Evolutionary conservation across 306 rosid genomes (phyloP).

Genomic region (Senna siamea): DNA sequence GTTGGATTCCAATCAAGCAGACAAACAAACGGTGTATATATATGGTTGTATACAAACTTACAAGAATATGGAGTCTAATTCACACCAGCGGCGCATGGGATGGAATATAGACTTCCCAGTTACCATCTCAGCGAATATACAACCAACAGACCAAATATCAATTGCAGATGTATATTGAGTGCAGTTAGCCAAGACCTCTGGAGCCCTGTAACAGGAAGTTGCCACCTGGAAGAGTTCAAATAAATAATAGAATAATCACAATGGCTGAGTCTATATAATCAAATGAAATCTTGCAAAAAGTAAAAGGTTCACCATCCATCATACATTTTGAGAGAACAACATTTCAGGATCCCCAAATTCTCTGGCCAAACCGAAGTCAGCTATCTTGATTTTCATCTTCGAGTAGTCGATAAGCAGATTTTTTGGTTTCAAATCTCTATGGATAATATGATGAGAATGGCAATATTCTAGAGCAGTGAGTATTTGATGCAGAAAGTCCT

Average conservation of each 20-base stretch:
- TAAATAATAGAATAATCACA: too few species aligned
- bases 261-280: too few species aligned
- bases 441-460: conserved; percentile 27
- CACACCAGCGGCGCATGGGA: background rate
- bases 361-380: conserved; percentile 34
- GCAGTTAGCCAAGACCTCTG: conserved; percentile 20
- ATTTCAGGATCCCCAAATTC: background rate
- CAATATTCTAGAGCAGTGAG: conserved; percentile 31
- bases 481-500: conserved; percentile 32
- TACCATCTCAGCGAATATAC: conserved; percentile 45
- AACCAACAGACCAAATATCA: conserved; percentile 44
- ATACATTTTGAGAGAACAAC: background rate
- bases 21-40: background rate
- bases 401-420: conserved; percentile 24
- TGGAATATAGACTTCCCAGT: background rate
- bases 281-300: background rate
- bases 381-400: conserved; percentile 16
- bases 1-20: background rate
- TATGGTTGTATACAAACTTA: background rate
- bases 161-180: background rate
- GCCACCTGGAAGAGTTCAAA: conserved; percentile 14
- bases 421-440: conserved; percentile 34
- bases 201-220: conserved; percentile 29
- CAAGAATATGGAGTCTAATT: conserved; percentile 30
- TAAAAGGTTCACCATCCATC: background rate